phyloP scores from a whole-genome alignment of 2,329 filamentous ascomycete species.

The Colletotrichum cereale region DNA sequence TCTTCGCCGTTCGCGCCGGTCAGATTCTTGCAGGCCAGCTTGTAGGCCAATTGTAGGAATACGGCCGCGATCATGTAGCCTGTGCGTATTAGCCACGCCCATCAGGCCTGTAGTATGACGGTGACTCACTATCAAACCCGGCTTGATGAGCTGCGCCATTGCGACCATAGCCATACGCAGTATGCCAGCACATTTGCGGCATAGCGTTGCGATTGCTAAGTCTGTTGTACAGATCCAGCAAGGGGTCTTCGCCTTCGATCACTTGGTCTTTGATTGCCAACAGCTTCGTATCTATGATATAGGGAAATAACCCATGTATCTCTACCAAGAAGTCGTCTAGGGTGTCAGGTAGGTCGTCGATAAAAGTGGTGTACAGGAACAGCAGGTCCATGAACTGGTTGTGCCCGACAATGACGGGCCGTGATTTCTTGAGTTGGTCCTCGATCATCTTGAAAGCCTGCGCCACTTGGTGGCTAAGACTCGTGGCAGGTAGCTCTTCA shows the following conservation, averaged over 20 bases:
- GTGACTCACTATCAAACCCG: slow-evolving; percentile 22
- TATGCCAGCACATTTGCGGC: slow-evolving; percentile 16
- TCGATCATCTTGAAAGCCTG: slow-evolving; percentile 39
- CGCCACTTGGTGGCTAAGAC: not conserved
- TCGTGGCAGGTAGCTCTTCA: not conserved
- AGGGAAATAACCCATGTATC: slow-evolving; percentile 61
- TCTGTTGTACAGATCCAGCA: slow-evolving; percentile 11
- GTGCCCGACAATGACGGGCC: slow-evolving; percentile 69
- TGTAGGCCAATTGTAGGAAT: slow-evolving; percentile 23
- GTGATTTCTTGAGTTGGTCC: slow-evolving; percentile 45
- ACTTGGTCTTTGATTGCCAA: slow-evolving; percentile 58
- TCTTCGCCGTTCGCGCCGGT: not conserved
- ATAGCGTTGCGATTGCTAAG: not conserved
- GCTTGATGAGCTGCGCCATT: slow-evolving; percentile 20
- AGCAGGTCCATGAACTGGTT: slow-evolving; percentile 75
- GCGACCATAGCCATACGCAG: slow-evolving; percentile 19
- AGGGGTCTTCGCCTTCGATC: slow-evolving; percentile 37
- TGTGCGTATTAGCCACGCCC: not conserved
- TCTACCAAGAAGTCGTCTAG: slow-evolving; percentile 64
- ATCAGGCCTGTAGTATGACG: not conserved
- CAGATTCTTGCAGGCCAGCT: not conserved
- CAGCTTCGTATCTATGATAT: slow-evolving; percentile 72
- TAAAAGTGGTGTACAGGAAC: slow-evolving; percentile 73
- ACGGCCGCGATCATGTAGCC: slow-evolving; percentile 29
- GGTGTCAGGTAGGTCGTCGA: slow-evolving; percentile 66